Evolutionary conservation across 495 filamentous ascomycete species (phyloP).

Genomic region (Glonium stellatum): DNA sequence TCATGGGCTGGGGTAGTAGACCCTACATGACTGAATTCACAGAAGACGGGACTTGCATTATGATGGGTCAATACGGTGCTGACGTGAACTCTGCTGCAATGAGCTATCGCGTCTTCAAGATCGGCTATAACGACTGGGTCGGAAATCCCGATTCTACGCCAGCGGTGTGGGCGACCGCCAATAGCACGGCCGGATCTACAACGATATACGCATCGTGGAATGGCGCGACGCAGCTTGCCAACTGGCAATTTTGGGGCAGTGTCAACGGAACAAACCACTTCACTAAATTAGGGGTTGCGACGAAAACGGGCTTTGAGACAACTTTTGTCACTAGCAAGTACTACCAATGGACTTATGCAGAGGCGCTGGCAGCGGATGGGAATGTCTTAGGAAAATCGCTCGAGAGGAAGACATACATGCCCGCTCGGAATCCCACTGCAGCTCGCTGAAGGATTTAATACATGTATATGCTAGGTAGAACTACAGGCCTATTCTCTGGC

Average conservation of each 20-base stretch:
- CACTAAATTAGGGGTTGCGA: constrained; percentile 8
- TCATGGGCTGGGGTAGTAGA: constrained; percentile 11
- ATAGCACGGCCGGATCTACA: neutral
- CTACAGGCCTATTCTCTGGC: too few species aligned
- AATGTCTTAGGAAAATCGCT: neutral
- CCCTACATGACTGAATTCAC: constrained; percentile 1
- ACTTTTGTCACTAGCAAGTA: constrained; percentile 2
- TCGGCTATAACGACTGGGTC: neutral
- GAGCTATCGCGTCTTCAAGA: constrained; percentile 6
- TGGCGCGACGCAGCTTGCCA: constrained; percentile 12
- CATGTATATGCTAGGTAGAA: too few species aligned
- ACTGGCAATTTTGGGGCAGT: constrained; percentile 7
- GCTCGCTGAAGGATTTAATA: neutral
- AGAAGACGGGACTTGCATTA: constrained; percentile 10
- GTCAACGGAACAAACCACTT: constrained; percentile 11
- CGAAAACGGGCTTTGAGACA: constrained; percentile 31
- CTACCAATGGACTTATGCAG: constrained; percentile 14
- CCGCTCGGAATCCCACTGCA: neutral
- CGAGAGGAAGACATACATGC: neutral
- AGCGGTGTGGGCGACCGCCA: neutral
- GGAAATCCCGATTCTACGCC: neutral
- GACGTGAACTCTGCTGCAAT: neutral
- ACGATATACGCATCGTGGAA: constrained; percentile 13
- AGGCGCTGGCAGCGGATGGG: constrained; percentile 13
- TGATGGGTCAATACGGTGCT: neutral